phyloP scores from a whole-genome alignment of 768 basidiomycete genomes.

The Kwoniella heveanensis region DNA sequence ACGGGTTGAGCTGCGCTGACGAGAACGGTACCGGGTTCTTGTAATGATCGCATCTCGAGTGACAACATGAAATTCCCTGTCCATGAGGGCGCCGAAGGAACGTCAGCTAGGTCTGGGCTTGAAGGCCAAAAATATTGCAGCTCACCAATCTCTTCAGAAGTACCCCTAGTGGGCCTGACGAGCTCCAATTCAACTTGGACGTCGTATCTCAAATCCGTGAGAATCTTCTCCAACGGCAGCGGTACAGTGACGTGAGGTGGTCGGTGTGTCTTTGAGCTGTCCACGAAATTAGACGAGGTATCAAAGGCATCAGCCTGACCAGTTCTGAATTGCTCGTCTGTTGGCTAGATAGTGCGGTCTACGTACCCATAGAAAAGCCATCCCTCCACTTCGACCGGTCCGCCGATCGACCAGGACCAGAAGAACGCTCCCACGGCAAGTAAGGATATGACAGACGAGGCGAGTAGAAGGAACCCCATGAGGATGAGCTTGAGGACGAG shows the following conservation, averaged over 20 bases:
- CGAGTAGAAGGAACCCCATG: slow-evolving; percentile 35
- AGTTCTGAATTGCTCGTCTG: background rate
- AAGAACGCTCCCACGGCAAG: slow-evolving; percentile 52
- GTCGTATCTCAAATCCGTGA: slow-evolving; percentile 52
- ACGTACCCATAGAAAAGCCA: slow-evolving; percentile 55
- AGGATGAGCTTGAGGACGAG: slow-evolving; percentile 44
- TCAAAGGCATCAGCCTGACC: background rate
- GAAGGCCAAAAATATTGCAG: no score
- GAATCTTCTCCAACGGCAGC: slow-evolving; percentile 38
- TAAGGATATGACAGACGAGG: slow-evolving; percentile 46
- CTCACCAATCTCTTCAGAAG: slow-evolving; percentile 42
- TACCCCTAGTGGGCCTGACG: slow-evolving; percentile 42
- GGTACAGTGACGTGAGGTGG: slow-evolving; percentile 47
- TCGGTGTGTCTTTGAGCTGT: slow-evolving; percentile 45
- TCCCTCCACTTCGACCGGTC: slow-evolving; percentile 49
- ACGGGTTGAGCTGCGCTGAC: slow-evolving; percentile 47
- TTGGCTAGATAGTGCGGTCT: no score
- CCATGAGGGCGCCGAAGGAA: background rate
- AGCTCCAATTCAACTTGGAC: slow-evolving; percentile 55
- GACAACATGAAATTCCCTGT: slow-evolving; percentile 55
- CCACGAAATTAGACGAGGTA: background rate
- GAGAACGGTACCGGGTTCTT: slow-evolving; percentile 28
- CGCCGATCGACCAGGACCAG: slow-evolving; percentile 49
- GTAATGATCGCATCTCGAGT: slow-evolving; percentile 41
- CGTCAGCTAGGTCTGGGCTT: slow-evolving; percentile 4